phyloP scores from a whole-genome alignment of 2,329 filamentous ascomycete genomes.

The Furcasterigmium sp. region DNA sequence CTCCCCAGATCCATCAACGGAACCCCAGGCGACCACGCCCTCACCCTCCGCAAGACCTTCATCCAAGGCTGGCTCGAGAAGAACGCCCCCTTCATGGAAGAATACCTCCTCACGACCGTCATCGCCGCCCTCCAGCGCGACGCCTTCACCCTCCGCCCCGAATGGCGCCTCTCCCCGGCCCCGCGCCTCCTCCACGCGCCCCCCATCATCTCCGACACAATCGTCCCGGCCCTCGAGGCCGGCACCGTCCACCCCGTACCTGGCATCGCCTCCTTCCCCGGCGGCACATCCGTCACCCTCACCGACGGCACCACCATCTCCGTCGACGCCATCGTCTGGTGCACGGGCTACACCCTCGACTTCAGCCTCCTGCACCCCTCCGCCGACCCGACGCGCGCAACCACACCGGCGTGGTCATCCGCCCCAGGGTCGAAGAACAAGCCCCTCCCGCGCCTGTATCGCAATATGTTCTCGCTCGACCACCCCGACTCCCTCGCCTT shows the following conservation, averaged over 20 bases:
- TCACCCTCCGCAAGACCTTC: constrained; percentile 1
- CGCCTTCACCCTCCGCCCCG: constrained; percentile 17
- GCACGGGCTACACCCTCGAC: constrained; percentile 24
- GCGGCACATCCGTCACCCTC: constrained; percentile 19
- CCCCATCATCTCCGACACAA: constrained; percentile 19
- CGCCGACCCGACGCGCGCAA: constrained; percentile 21
- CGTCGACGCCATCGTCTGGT: constrained; percentile 25
- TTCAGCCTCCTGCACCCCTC: constrained; percentile 20
- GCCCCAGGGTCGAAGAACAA: background rate
- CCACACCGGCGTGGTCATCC: constrained; percentile 9
- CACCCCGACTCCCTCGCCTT: constrained; percentile 25
- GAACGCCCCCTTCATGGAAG: background rate
- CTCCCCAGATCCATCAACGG: constrained; percentile 6
- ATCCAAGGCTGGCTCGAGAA: background rate
- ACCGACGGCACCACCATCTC: constrained; percentile 22
- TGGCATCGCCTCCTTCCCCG: constrained; percentile 20
- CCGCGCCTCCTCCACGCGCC: constrained; percentile 15
- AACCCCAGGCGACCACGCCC: constrained; percentile 6
- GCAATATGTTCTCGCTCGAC: constrained; percentile 22
- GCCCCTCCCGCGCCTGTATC: constrained; percentile 20
- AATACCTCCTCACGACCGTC: background rate
- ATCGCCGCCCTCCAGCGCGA: constrained; percentile 14
- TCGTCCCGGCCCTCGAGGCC: constrained; percentile 19
- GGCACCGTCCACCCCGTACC: constrained; percentile 18
- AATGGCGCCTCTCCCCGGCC: constrained; percentile 21